phyloP scores from a whole-genome alignment of 1,139 yeast species.

The Hanseniaspora gamundiae region DNA sequence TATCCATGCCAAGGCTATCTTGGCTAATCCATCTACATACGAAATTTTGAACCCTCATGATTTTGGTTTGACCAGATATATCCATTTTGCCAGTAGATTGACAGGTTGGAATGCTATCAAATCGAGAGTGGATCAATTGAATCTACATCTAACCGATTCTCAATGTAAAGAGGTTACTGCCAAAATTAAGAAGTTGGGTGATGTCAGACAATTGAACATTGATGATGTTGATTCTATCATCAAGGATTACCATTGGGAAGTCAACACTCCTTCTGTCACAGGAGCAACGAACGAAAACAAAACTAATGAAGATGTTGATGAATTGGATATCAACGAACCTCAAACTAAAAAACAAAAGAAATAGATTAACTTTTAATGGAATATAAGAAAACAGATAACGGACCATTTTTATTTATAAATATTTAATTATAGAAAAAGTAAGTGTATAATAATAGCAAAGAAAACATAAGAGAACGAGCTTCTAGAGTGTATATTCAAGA shows the following conservation, averaged over 20 bases:
- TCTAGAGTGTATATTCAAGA: too few relatives aligned
- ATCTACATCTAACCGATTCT: slow-evolving; percentile 57
- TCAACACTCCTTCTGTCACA: slow-evolving; percentile 9
- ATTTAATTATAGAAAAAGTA: too few relatives aligned
- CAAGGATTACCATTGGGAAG: slow-evolving; percentile 38
- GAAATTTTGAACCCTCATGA: slow-evolving; percentile 86
- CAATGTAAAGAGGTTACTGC: slow-evolving; percentile 86
- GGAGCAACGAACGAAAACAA: background rate
- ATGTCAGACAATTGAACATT: slow-evolving; percentile 55
- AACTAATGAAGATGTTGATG: slow-evolving; percentile 15
- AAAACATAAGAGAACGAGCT: too few relatives aligned
- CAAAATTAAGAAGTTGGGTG: slow-evolving; percentile 84
- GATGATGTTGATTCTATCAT: slow-evolving; percentile 33
- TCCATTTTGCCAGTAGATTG: slow-evolving; percentile 88
- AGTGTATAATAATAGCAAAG: too few relatives aligned
- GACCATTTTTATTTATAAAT: too few relatives aligned
- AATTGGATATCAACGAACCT: slow-evolving; percentile 16
- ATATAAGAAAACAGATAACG: too few relatives aligned
- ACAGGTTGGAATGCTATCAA: slow-evolving; percentile 89
- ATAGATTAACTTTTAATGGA: background rate
- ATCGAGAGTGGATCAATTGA: slow-evolving; percentile 53
- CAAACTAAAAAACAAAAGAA: slow-evolving; percentile 15
- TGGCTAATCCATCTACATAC: slow-evolving; percentile 91
- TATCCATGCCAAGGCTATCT: slow-evolving; percentile 92
- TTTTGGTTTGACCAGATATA: slow-evolving; percentile 83